These are phyloP conservation scores for Trichophyton mentagrophytes DNA, from an alignment of 2,329 filamentous ascomycete genomes.

Conservation along the genomic window DNA sequence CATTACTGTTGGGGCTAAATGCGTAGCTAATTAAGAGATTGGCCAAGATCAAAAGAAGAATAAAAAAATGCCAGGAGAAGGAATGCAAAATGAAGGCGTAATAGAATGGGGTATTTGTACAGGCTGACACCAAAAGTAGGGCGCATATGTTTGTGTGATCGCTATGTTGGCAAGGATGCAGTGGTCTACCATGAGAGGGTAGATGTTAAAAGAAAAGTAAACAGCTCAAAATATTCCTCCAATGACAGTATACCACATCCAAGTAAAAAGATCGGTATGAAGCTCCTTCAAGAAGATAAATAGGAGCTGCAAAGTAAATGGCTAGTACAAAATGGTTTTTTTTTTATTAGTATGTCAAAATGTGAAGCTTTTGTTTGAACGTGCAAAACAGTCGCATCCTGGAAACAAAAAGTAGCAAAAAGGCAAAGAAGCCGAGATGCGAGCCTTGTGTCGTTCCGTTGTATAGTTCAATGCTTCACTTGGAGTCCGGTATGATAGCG, in stretches of 20 bases:
- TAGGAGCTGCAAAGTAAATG: background rate
- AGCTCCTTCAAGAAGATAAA: background rate
- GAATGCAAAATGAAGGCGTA: background rate
- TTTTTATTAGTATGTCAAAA: background rate
- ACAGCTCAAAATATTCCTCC: background rate
- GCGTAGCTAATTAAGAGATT: background rate
- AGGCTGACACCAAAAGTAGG: background rate
- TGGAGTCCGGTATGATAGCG: background rate
- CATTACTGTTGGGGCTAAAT: background rate
- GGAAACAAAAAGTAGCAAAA: too few relatives aligned
- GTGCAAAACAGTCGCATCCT: background rate
- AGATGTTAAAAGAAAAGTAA: background rate
- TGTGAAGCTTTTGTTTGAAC: background rate
- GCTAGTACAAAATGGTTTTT: background rate
- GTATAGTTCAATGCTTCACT: background rate
- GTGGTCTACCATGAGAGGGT: background rate
- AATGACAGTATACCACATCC: background rate
- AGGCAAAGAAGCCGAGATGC: background rate
- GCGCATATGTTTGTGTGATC: background rate
- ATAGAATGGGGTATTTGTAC: slow-evolving; percentile 1
- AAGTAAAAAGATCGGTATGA: background rate
- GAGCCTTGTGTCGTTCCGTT: background rate
- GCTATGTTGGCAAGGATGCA: background rate
- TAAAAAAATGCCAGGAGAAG: background rate
- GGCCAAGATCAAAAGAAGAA: background rate